These are phyloP conservation scores for Boeremia exigua DNA, from an alignment of 2,329 filamentous ascomycete species.

Conservation along the genomic window DNA sequence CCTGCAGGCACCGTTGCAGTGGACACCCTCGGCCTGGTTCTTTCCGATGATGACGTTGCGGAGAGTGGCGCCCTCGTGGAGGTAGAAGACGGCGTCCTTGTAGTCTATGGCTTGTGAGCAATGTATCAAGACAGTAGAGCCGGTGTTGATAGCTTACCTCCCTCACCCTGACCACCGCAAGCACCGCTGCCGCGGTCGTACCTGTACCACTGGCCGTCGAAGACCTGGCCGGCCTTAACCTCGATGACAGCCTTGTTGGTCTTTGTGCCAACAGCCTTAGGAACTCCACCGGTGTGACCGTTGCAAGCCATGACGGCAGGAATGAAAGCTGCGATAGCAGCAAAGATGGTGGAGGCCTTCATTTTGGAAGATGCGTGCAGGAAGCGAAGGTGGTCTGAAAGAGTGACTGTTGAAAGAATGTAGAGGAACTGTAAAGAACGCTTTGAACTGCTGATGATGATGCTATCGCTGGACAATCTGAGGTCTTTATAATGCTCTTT, in stretches of 20 bases:
- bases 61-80: constrained; percentile 57
- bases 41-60: constrained; percentile 61
- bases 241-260: constrained; percentile 36
- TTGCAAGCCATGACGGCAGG: constrained; percentile 32
- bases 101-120: constrained; percentile 26
- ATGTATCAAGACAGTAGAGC: neutral
- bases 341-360: constrained; percentile 22
- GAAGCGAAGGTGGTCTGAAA: constrained; percentile 5
- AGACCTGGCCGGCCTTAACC: constrained; percentile 30
- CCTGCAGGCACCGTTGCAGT: constrained; percentile 57
- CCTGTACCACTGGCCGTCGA: constrained; percentile 33
- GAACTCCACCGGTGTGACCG: constrained; percentile 33
- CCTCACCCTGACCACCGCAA: constrained; percentile 30
- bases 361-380: constrained; percentile 11
- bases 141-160: constrained; percentile 12
- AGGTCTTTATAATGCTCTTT: constrained; percentile 12
- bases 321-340: constrained; percentile 24
- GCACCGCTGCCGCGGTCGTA: constrained; percentile 36
- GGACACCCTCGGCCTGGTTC: constrained; percentile 59
- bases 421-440: neutral
- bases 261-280: constrained; percentile 32
- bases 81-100: constrained; percentile 58
- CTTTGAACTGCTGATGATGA: constrained; percentile 8
- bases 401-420: constrained; percentile 2
- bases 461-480: neutral